phyloP scores from a whole-genome alignment of 345 rosid genomes.

The Syzygium grande region DNA sequence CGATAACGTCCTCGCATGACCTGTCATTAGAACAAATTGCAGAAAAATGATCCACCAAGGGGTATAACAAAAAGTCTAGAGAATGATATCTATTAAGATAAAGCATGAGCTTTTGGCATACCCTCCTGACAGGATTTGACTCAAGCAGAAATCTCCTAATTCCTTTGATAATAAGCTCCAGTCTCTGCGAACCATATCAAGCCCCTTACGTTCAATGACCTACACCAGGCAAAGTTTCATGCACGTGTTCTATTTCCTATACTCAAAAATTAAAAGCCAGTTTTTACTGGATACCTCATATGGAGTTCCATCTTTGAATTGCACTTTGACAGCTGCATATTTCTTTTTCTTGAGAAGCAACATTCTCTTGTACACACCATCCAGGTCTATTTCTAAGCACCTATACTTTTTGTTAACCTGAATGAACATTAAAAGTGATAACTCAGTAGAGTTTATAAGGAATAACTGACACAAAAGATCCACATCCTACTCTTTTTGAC shows the following conservation, averaged over 20 bases:
- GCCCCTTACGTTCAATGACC: conserved; percentile 96
- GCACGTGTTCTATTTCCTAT: conserved; percentile 5
- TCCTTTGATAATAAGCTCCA: conserved; percentile 98
- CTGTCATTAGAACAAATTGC: conserved; percentile 28
- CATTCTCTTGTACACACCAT: conserved; percentile 95
- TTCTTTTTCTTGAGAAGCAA: conserved; percentile 96
- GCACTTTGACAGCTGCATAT: conserved; percentile 95
- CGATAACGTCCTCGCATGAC: conserved; percentile 91
- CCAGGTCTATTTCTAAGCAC: conserved; percentile 92
- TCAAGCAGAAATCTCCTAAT: conserved; percentile 78
- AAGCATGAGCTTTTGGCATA: conserved; percentile 12
- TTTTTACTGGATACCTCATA: conserved; percentile 48
- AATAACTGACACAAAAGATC: not conserved
- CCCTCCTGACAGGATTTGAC: conserved; percentile 94
- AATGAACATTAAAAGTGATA: conserved; percentile 9
- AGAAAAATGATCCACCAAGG: not conserved
- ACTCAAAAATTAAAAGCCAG: not conserved
- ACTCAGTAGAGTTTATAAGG: not conserved
- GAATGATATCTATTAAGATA: not conserved
- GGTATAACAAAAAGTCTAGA: not conserved
- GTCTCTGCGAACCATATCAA: conserved; percentile 99
- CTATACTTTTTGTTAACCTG: conserved; percentile 94
- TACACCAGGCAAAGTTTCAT: conserved; percentile 24
- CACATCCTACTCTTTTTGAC: not conserved
- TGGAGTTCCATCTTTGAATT: conserved; percentile 63